Evolutionary conservation across 768 basidiomycete genomes (phyloP).

Genomic region (Antrodiella citrinella): DNA sequence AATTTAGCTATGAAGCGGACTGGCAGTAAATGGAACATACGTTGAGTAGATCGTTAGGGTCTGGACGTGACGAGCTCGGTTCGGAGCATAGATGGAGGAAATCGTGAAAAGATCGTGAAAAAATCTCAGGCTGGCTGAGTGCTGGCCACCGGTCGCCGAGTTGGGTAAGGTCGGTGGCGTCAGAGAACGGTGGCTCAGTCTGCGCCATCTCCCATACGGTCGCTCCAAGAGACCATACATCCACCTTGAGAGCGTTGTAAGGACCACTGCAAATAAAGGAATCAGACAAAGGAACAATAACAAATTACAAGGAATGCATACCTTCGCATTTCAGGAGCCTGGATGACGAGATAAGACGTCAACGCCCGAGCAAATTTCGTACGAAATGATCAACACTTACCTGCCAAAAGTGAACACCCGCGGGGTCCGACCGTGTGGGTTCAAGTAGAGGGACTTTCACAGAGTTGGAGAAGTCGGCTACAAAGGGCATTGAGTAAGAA

Average conservation of each 20-base stretch:
- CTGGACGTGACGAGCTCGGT: slow-evolving; percentile 47
- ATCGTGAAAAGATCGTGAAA: slow-evolving; percentile 63
- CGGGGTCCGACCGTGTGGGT: slow-evolving; percentile 46
- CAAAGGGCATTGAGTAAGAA: not conserved
- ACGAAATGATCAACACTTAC: too few relatives aligned
- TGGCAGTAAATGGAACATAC: slow-evolving; percentile 26
- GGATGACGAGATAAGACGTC: slow-evolving; percentile 1
- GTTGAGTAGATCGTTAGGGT: slow-evolving; percentile 46
- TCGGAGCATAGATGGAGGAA: slow-evolving; percentile 64
- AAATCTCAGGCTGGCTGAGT: slow-evolving; percentile 47
- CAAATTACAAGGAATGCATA: slow-evolving; percentile 25
- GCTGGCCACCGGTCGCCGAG: slow-evolving; percentile 60
- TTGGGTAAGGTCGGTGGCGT: slow-evolving; percentile 35
- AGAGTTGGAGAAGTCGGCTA: slow-evolving; percentile 76
- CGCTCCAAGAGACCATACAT: slow-evolving; percentile 77
- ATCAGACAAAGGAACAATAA: slow-evolving; percentile 6
- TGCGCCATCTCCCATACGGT: slow-evolving; percentile 81
- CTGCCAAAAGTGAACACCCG: slow-evolving; percentile 80
- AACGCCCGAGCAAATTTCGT: too few relatives aligned
- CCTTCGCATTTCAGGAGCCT: slow-evolving; percentile 73
- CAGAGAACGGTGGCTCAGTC: slow-evolving; percentile 64
- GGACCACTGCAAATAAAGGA: slow-evolving; percentile 37
- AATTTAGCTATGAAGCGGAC: slow-evolving; percentile 3
- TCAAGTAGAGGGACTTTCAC: slow-evolving; percentile 46
- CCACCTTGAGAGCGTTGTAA: slow-evolving; percentile 69